Percentiles rank a stretch among this genome's conserved stretches.
phyloP scores from a whole-genome alignment of 192 early-diverging fungal genomes.

The Coemansia sp. region DNA sequence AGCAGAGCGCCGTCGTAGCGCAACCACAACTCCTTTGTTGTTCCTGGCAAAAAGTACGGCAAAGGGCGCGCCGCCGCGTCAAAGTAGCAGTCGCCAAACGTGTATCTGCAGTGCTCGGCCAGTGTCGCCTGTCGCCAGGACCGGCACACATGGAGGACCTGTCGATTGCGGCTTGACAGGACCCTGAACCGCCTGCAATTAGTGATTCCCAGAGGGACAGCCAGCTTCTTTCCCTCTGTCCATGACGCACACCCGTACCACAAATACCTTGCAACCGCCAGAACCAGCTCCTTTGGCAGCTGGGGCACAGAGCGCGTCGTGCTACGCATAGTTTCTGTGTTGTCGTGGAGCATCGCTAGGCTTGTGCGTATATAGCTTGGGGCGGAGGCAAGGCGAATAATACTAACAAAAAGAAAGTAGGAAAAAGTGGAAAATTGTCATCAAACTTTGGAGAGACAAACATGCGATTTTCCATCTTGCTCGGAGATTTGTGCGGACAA shows the following conservation, averaged over 20 bases:
- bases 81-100: slow-evolving; percentile 13
- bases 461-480: too few relatives aligned
- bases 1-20: slow-evolving; percentile 16
- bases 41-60: slow-evolving; percentile 1
- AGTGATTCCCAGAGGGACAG: background rate
- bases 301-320: background rate
- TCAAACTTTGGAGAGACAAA: too few relatives aligned
- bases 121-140: slow-evolving; percentile 5
- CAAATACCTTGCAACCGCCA: background rate
- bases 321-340: background rate
- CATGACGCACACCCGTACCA: background rate
- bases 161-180: slow-evolving; percentile 2
- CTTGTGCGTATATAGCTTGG: too few relatives aligned
- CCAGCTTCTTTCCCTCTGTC: background rate
- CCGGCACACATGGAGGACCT: slow-evolving; percentile 7
- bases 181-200: background rate
- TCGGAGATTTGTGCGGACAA: too few relatives aligned
- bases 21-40: slow-evolving; percentile 13
- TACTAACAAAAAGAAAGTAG: too few relatives aligned
- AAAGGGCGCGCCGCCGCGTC: background rate
- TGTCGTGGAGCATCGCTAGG: background rate
- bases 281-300: background rate
- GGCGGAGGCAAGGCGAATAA: too few relatives aligned
- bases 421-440: too few relatives aligned
- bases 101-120: slow-evolving; percentile 3